Percentiles rank a stretch among this genome's conserved stretches.
Evolutionary conservation across 139 green algal species (phyloP).

Genomic region (Coelastrella sp.): DNA sequence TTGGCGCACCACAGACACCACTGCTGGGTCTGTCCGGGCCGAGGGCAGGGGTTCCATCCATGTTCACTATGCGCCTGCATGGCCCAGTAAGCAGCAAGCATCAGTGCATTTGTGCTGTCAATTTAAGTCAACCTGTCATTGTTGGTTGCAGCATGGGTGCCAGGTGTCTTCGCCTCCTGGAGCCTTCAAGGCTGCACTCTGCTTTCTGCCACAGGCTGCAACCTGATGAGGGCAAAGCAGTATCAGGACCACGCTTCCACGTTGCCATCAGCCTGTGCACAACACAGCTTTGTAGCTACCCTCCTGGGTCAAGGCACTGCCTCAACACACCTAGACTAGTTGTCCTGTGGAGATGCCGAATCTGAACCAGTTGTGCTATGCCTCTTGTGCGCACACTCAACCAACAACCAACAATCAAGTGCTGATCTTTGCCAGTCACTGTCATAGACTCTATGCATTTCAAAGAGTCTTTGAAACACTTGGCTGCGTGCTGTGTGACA

Average conservation of each 20-base stretch:
- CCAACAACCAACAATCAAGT: background rate
- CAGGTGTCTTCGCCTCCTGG: no score
- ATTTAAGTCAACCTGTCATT: background rate
- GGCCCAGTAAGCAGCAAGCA: background rate
- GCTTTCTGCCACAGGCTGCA: background rate
- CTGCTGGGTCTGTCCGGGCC: conserved; percentile 44
- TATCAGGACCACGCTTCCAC: no score
- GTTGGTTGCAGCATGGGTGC: background rate
- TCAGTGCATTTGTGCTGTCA: background rate
- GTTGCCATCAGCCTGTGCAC: no score
- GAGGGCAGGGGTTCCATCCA: conserved; percentile 34
- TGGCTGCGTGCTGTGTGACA: no score
- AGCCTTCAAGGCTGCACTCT: no score
- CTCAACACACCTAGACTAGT: no score
- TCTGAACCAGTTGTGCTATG: no score
- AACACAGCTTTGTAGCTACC: no score
- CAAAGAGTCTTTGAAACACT: no score
- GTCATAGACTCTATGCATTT: no score
- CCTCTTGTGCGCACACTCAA: background rate
- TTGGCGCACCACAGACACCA: conserved; percentile 52
- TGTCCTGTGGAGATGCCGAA: no score
- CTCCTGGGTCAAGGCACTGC: no score
- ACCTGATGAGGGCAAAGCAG: background rate
- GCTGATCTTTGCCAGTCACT: background rate
- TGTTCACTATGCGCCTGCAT: conserved; percentile 11